These are phyloP conservation scores for Aureobasidium namibiae DNA, from an alignment of 2,329 filamentous ascomycete species.

Conservation along the genomic window DNA sequence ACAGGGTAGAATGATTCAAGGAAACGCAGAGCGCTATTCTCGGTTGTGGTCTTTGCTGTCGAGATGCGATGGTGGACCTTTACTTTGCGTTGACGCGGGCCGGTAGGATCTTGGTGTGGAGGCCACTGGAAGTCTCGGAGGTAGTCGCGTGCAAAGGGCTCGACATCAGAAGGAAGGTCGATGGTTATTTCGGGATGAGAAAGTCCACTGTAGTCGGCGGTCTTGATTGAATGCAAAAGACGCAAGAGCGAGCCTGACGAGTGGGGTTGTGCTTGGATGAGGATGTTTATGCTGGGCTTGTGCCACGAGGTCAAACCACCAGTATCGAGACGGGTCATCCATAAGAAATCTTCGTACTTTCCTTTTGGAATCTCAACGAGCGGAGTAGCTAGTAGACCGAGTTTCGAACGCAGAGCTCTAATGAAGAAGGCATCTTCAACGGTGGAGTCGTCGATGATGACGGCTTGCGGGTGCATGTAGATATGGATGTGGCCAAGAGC, in stretches of 20 bases:
- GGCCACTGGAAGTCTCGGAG: conserved; percentile 63
- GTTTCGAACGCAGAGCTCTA: conserved; percentile 49
- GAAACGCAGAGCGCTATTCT: conserved; percentile 66
- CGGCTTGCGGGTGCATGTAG: conserved; percentile 68
- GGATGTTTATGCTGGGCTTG: conserved; percentile 66
- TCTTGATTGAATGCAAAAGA: conserved; percentile 65
- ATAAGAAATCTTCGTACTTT: conserved; percentile 56
- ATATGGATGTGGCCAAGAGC: conserved; percentile 63
- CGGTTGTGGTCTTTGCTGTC: conserved; percentile 49
- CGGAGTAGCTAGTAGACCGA: conserved; percentile 45
- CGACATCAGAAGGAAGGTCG: conserved; percentile 67
- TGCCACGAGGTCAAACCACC: conserved; percentile 70
- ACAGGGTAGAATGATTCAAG: conserved; percentile 83
- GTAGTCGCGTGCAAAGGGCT: conserved; percentile 55
- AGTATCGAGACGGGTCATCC: conserved; percentile 72
- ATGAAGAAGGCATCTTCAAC: conserved; percentile 64
- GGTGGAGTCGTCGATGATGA: conserved; percentile 61
- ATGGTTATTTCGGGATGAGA: conserved; percentile 69
- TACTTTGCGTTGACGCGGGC: conserved; percentile 39
- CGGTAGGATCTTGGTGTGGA: conserved; percentile 41
- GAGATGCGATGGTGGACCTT: conserved; percentile 68
- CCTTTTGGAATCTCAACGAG: conserved; percentile 67
- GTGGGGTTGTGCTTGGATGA: conserved; percentile 65
- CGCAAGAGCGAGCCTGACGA: conserved; percentile 68
- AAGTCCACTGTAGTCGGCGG: conserved; percentile 67